A percentile compares a stretch with the other conserved stretches of the same genome.
phyloP scores from a whole-genome alignment of 805 yeast species.

The Vanderwaltozyma yarrowii region DNA sequence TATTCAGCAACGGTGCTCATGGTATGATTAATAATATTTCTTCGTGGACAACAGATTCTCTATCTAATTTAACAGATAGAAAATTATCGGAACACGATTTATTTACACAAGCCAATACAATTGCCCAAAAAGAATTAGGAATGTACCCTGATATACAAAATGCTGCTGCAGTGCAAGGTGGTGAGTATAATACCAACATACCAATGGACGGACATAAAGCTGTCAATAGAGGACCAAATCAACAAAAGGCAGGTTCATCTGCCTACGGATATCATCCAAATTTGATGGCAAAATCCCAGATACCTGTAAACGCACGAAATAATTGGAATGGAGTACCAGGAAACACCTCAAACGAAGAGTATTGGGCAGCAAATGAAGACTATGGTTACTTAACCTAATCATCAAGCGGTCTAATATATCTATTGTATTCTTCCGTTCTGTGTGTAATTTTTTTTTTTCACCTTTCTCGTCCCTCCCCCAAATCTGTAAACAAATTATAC shows the following conservation, averaged over 20 bases:
- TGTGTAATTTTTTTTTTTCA: too few relatives aligned
- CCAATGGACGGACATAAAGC: too few relatives aligned
- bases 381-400: constrained; percentile 35
- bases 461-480: too few relatives aligned
- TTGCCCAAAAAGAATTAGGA: neutral
- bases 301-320: neutral
- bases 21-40: constrained; percentile 53
- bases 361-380: constrained; percentile 39
- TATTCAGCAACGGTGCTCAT: constrained; percentile 35
- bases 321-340: neutral
- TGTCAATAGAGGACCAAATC: neutral
- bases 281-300: neutral
- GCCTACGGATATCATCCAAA: neutral
- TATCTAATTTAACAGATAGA: neutral
- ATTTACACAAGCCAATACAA: neutral
- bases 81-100: constrained; percentile 1
- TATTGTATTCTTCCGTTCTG: too few relatives aligned
- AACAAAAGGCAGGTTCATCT: neutral
- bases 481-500: too few relatives aligned
- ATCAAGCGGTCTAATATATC: too few relatives aligned
- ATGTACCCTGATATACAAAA: neutral
- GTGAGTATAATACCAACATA: too few relatives aligned
- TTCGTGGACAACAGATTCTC: constrained; percentile 38
- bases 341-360: constrained; percentile 32
- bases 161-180: neutral